Conservation (phyloP, 1,284 basidiomycete genomes). For the Wallemia ichthyophaga region DNA sequence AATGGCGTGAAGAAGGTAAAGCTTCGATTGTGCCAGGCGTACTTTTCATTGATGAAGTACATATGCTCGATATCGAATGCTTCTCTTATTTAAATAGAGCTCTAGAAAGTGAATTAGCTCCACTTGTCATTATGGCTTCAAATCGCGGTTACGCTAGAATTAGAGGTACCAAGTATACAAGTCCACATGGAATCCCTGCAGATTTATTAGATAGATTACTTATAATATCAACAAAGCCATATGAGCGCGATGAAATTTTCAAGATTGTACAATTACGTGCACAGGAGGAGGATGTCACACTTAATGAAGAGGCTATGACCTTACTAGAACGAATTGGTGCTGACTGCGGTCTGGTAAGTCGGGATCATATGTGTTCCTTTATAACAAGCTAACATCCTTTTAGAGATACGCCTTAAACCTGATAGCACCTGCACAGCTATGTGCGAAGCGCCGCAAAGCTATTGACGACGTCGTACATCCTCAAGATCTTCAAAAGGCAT, state of each 20-base stretch:
- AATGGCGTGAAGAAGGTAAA: conserved; percentile 97
- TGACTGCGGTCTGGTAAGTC: conserved; percentile 16
- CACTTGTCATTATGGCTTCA: conserved; percentile 91
- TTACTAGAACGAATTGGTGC: conserved; percentile 59
- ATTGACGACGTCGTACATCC: conserved; percentile 32
- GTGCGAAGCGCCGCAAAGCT: conserved; percentile 52
- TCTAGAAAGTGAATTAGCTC: conserved; percentile 70
- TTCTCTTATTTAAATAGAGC: conserved; percentile 96
- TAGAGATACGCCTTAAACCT: conserved; percentile 70
- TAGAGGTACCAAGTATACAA: conserved; percentile 74
- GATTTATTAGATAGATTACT: conserved; percentile 81
- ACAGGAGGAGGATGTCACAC: conserved; percentile 82
- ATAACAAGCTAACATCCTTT: not conserved
- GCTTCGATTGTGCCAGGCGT: conserved; percentile 91
- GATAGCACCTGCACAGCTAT: conserved; percentile 60
- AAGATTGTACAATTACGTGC: conserved; percentile 81
- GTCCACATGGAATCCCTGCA: conserved; percentile 78
- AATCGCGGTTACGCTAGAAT: conserved; percentile 86
- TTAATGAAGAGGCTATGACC: conserved; percentile 38
- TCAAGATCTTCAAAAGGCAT: conserved; percentile 52
- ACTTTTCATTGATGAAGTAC: conserved; percentile 77
- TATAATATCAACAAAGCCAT: conserved; percentile 82
- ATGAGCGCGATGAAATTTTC: conserved; percentile 49
- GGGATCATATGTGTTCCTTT: not conserved
- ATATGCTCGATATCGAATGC: conserved; percentile 99